Conservation (phyloP, 805 yeast genomes). For the Suhomyces pyralidae region DNA sequence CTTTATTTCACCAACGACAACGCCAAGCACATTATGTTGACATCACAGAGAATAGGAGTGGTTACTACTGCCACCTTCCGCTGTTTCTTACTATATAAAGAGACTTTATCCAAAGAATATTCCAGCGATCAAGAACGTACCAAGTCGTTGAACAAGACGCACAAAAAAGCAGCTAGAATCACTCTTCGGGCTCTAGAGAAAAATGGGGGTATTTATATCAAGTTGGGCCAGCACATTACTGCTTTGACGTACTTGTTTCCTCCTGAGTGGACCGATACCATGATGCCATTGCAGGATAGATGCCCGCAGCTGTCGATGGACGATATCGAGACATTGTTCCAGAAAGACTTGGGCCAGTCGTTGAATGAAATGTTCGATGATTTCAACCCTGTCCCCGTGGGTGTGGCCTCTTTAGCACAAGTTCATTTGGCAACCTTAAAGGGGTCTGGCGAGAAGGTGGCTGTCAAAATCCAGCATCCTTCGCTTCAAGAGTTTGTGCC, state of each 20-base stretch:
- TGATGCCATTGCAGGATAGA: slow-evolving; percentile 87
- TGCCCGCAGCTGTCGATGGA: slow-evolving; percentile 79
- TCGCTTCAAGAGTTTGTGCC: slow-evolving; percentile 84
- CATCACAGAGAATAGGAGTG: slow-evolving; percentile 53
- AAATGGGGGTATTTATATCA: slow-evolving; percentile 92
- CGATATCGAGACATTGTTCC: slow-evolving; percentile 66
- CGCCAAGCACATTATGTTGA: slow-evolving; percentile 31
- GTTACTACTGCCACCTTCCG: slow-evolving; percentile 66
- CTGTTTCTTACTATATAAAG: slow-evolving; percentile 71
- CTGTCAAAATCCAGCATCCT: slow-evolving; percentile 95
- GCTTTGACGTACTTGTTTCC: slow-evolving; percentile 93
- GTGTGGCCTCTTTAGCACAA: slow-evolving; percentile 95
- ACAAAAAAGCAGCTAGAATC: slow-evolving; percentile 69
- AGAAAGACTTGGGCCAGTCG: slow-evolving; percentile 57
- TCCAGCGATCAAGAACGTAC: slow-evolving; percentile 42
- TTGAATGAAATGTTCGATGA: slow-evolving; percentile 63
- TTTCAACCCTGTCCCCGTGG: slow-evolving; percentile 75
- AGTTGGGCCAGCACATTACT: slow-evolving; percentile 89
- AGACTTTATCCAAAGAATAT: slow-evolving; percentile 47
- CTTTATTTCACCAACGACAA: slow-evolving; percentile 38
- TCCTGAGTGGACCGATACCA: slow-evolving; percentile 90
- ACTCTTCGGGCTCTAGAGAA: slow-evolving; percentile 75
- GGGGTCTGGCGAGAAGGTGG: slow-evolving; percentile 66
- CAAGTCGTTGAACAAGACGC: slow-evolving; percentile 61
- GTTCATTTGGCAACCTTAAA: slow-evolving; percentile 76